phyloP scores from a whole-genome alignment of 371 early-diverging fungal species.

The Mortierella sp. region DNA sequence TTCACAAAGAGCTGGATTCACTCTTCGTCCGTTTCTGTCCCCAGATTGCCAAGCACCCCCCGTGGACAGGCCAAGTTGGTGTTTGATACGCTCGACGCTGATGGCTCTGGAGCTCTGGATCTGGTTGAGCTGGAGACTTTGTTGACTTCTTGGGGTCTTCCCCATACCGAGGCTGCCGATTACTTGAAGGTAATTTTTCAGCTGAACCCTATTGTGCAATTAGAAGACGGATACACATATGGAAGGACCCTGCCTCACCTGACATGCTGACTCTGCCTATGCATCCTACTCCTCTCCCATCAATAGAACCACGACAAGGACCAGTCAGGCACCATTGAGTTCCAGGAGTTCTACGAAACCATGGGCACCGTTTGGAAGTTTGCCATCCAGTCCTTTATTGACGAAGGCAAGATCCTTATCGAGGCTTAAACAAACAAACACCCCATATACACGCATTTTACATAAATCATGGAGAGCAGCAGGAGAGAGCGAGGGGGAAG shows the following conservation, averaged over 20 bases:
- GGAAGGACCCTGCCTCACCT: not conserved
- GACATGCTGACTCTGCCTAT: not conserved
- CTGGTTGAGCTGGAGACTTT: conserved; percentile 41
- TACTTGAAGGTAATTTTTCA: conserved; percentile 42
- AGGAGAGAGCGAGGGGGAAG: no score
- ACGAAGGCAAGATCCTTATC: conserved; percentile 51
- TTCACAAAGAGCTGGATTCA: conserved; percentile 58
- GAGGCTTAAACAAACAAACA: conserved; percentile 17
- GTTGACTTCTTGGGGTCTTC: conserved; percentile 50
- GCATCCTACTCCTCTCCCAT: not conserved
- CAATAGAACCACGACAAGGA: conserved; percentile 38
- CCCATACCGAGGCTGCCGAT: conserved; percentile 30
- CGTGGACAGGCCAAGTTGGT: conserved; percentile 55
- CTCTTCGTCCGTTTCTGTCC: conserved; percentile 37
- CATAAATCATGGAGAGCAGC: no score
- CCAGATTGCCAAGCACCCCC: conserved; percentile 45
- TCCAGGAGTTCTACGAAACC: conserved; percentile 43
- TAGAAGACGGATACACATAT: not conserved
- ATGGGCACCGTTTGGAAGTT: conserved; percentile 56
- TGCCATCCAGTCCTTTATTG: conserved; percentile 53
- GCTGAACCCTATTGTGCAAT: not conserved
- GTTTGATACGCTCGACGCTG: conserved; percentile 49
- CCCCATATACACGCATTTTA: not conserved
- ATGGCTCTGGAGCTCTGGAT: conserved; percentile 40
- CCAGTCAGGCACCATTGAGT: conserved; percentile 21